phyloP scores from a whole-genome alignment of 768 basidiomycete species.

The Lentinula sp. region DNA sequence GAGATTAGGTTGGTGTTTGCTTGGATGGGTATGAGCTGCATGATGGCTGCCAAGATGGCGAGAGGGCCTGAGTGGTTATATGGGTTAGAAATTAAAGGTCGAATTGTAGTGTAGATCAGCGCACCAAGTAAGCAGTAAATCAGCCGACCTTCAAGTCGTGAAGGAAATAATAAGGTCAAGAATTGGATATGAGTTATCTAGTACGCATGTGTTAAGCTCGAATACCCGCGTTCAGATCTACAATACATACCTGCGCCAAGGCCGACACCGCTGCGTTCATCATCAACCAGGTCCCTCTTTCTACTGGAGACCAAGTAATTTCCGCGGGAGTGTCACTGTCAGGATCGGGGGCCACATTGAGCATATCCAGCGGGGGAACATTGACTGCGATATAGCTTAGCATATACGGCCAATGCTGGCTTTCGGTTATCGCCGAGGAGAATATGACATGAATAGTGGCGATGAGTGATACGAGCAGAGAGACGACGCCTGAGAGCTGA shows the following conservation, averaged over 20 bases:
- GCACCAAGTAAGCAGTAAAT: constrained; percentile 79
- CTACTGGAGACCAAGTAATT: constrained; percentile 52
- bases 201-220: neutral
- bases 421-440: constrained; percentile 49
- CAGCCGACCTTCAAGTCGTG: constrained; percentile 77
- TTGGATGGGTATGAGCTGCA: constrained; percentile 77
- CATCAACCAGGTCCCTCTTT: constrained; percentile 75
- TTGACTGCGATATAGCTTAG: constrained; percentile 83
- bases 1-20: constrained; percentile 29
- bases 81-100: neutral
- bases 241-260: constrained; percentile 68
- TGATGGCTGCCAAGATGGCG: constrained; percentile 74
- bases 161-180: constrained; percentile 91
- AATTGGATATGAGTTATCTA: constrained; percentile 98
- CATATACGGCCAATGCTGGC: constrained; percentile 90
- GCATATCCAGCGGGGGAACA: constrained; percentile 51
- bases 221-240: neutral
- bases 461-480: constrained; percentile 70
- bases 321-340: neutral
- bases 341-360: constrained; percentile 16
- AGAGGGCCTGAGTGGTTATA: constrained; percentile 54
- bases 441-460: constrained; percentile 78
- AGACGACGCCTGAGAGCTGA: constrained; percentile 78
- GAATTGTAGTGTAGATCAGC: constrained; percentile 14
- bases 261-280: constrained; percentile 84